phyloP scores from a whole-genome alignment of 2,329 filamentous ascomycete genomes.

The Biscogniauxia mediterranea region DNA sequence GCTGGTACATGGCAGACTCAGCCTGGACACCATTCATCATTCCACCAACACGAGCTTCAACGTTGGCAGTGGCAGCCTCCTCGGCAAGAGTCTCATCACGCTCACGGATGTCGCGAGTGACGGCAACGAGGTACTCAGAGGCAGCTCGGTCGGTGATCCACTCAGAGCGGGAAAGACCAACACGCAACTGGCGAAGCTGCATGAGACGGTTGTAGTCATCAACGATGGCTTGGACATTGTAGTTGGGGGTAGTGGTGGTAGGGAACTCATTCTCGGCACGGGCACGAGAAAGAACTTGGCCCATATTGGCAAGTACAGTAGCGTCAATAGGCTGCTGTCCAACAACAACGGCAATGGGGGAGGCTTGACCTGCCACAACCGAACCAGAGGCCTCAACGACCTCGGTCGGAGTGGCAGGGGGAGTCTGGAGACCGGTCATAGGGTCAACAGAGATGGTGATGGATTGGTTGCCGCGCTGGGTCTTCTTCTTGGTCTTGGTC shows the following conservation, averaged over 20 bases:
- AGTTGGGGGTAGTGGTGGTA: constrained; percentile 24
- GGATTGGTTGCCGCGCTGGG: background rate
- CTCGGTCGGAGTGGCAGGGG: background rate
- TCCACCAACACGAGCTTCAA: constrained; percentile 22
- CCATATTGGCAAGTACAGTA: constrained; percentile 32
- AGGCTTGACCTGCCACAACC: background rate
- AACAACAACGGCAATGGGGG: constrained; percentile 1
- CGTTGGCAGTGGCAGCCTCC: constrained; percentile 19
- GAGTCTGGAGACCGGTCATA: background rate
- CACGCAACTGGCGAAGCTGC: constrained; percentile 29
- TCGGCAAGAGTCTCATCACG: constrained; percentile 33
- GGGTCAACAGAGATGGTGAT: background rate
- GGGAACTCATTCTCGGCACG: constrained; percentile 35
- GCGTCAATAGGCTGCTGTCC: constrained; percentile 5
- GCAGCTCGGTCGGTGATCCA: constrained; percentile 14
- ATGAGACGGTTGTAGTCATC: constrained; percentile 34
- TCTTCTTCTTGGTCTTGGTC: background rate
- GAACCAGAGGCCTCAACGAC: background rate
- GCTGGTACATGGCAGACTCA: constrained; percentile 25
- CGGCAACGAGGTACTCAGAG: constrained; percentile 23
- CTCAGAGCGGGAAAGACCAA: constrained; percentile 14
- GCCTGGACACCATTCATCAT: constrained; percentile 26
- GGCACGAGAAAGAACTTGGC: constrained; percentile 28
- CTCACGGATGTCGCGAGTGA: constrained; percentile 35
- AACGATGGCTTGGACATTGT: constrained; percentile 27